Evolutionary conservation across 805 yeast genomes (phyloP).

Genomic region (Ascoidea rubescens): DNA sequence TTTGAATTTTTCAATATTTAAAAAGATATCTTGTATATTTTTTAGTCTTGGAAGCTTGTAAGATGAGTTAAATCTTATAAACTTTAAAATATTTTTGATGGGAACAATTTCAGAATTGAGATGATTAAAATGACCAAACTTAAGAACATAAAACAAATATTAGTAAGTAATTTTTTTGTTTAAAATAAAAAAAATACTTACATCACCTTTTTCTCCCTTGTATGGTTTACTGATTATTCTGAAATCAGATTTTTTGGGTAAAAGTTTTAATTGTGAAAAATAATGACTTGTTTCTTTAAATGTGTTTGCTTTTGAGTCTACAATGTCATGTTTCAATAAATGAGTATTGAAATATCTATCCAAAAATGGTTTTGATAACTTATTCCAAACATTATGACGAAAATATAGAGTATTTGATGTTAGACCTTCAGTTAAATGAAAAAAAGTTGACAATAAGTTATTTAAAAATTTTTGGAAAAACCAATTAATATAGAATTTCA

Average conservation of each 20-base stretch:
- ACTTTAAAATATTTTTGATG: too few species aligned
- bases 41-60: too few species aligned
- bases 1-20: too few species aligned
- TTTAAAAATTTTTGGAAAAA: slow-evolving; percentile 31
- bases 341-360: slow-evolving; percentile 25
- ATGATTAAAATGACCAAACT: too few species aligned
- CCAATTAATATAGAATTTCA: slow-evolving; percentile 43
- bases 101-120: too few species aligned
- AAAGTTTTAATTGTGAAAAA: slow-evolving; percentile 25
- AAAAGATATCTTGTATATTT: too few species aligned
- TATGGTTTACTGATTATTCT: slow-evolving; percentile 46
- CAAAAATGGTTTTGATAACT: slow-evolving; percentile 27
- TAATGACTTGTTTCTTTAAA: slow-evolving; percentile 18
- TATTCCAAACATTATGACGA: slow-evolving; percentile 45
- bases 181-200: too few species aligned
- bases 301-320: slow-evolving; percentile 11
- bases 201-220: slow-evolving; percentile 15
- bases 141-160: too few species aligned
- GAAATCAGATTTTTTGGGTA: slow-evolving; percentile 51
- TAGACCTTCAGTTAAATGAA: slow-evolving; percentile 53
- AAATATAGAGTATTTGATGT: slow-evolving; percentile 29
- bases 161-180: too few species aligned
- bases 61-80: too few species aligned
- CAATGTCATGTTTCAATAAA: slow-evolving; percentile 15
- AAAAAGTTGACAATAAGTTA: slow-evolving; percentile 35